Evolutionary conservation across 2,329 filamentous ascomycete species (phyloP).

Genomic region (Pyricularia sp.): DNA sequence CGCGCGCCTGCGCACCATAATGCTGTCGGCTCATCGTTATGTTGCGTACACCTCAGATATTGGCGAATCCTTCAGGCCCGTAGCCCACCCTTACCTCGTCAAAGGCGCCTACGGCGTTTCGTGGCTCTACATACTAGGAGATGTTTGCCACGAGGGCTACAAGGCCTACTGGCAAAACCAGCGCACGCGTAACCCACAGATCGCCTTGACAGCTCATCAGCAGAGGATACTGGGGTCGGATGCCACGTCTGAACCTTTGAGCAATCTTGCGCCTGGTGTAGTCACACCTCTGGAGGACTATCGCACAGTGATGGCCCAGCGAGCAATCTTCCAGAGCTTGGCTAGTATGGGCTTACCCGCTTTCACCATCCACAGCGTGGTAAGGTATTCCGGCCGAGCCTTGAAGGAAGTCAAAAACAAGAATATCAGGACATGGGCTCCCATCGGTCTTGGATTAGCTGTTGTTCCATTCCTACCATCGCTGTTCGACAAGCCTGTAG

Average conservation of each 20-base stretch:
- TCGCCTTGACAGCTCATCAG: constrained; percentile 41
- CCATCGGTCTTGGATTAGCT: constrained; percentile 73
- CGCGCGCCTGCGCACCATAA: constrained; percentile 72
- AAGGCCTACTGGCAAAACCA: constrained; percentile 89
- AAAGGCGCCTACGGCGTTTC: constrained; percentile 80
- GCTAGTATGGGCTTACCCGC: constrained; percentile 92
- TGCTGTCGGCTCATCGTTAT: constrained; percentile 86
- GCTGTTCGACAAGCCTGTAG: constrained; percentile 86
- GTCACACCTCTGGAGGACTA: constrained; percentile 78
- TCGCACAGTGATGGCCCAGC: constrained; percentile 80
- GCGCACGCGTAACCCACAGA: constrained; percentile 57
- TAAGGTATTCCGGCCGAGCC: constrained; percentile 79
- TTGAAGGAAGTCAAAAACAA: constrained; percentile 74
- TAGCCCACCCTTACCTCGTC: constrained; percentile 79
- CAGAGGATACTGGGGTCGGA: constrained; percentile 37
- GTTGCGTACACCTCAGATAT: constrained; percentile 96
- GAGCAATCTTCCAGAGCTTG: constrained; percentile 81
- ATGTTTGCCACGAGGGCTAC: constrained; percentile 89
- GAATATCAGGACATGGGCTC: constrained; percentile 71
- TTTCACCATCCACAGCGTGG: constrained; percentile 88
- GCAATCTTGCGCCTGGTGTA: constrained; percentile 23
- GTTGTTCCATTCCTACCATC: constrained; percentile 76
- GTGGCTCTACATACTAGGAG: constrained; percentile 86
- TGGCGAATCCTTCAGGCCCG: constrained; percentile 88
- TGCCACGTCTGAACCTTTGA: constrained; percentile 10